Evolutionary conservation across 2,329 filamentous ascomycete species (phyloP).

Genomic region (Zymoseptoria pseudotritici): DNA sequence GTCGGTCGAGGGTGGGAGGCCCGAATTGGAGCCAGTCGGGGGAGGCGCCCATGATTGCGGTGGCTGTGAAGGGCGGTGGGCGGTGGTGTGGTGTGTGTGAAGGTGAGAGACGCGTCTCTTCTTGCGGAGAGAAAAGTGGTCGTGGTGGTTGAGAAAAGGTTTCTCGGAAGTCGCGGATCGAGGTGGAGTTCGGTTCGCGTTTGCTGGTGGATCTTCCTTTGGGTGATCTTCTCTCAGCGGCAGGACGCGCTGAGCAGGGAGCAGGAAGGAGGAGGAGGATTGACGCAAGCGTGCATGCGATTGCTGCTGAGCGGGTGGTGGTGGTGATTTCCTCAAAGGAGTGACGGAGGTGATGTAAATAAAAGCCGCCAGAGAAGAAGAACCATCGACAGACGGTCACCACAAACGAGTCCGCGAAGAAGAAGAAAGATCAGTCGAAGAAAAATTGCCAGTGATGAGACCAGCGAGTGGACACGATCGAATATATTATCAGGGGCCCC

Average conservation of each 20-base stretch:
- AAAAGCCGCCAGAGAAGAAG: not conserved
- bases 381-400: no score
- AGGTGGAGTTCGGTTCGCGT: not conserved
- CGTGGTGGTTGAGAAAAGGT: not conserved
- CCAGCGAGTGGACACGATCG: no score
- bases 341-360: not conserved
- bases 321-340: slow-evolving; percentile 1
- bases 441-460: not conserved
- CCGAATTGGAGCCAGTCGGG: slow-evolving; percentile 47
- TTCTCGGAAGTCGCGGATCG: not conserved
- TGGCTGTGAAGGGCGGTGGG: no score
- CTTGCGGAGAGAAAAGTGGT: not conserved
- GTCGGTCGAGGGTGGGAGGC: slow-evolving; percentile 76
- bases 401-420: not conserved
- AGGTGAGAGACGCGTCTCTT: not conserved
- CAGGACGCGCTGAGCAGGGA: not conserved
- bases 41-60: not conserved
- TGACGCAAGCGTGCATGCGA: not conserved
- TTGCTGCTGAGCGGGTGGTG: not conserved
- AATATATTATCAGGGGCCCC: no score
- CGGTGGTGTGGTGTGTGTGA: slow-evolving; percentile 32
- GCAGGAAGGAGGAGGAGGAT: no score
- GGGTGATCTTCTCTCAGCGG: not conserved
- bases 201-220: not conserved
- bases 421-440: not conserved